Percentiles rank a stretch among this genome's conserved stretches.
phyloP scores from a whole-genome alignment of 2,329 filamentous ascomycete genomes.

The Metarhizium anisopliae region DNA sequence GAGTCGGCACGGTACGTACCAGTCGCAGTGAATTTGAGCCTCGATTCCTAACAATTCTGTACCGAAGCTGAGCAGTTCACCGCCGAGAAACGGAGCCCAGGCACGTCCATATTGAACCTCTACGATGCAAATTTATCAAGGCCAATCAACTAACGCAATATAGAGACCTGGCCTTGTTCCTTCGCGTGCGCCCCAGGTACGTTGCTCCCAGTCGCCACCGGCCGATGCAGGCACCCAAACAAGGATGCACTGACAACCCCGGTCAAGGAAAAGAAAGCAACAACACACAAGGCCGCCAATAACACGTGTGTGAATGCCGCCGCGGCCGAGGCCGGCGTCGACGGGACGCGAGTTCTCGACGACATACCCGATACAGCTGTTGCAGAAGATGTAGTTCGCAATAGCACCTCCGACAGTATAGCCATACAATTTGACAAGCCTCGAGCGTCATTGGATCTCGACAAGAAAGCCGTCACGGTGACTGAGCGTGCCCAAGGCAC shows the following conservation, averaged over 20 bases:
- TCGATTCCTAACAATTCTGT: neutral
- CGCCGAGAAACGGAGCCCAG: neutral
- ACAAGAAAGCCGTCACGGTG: neutral
- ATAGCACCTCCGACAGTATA: neutral
- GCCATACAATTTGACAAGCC: conserved; percentile 5
- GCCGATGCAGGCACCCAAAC: neutral
- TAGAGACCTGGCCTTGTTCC: neutral
- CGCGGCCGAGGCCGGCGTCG: neutral
- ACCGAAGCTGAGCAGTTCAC: conserved; percentile 5
- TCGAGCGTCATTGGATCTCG: conserved; percentile 1
- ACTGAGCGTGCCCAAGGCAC: neutral
- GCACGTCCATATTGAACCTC: neutral
- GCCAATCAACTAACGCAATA: neutral
- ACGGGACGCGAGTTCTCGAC: conserved; percentile 2
- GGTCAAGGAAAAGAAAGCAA: conserved; percentile 5
- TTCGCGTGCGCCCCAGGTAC: conserved; percentile 1
- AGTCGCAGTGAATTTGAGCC: neutral
- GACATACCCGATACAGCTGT: conserved; percentile 2
- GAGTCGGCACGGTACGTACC: conserved; percentile 29
- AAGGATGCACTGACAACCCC: conserved; percentile 4
- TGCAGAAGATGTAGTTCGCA: conserved; percentile 4
- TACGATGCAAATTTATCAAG: neutral
- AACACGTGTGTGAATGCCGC: conserved; percentile 2
- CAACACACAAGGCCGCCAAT: conserved; percentile 2
- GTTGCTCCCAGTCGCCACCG: neutral